Evolutionary conservation across 2,329 filamentous ascomycete species (phyloP).

Genomic region (Aureobasidium lini): DNA sequence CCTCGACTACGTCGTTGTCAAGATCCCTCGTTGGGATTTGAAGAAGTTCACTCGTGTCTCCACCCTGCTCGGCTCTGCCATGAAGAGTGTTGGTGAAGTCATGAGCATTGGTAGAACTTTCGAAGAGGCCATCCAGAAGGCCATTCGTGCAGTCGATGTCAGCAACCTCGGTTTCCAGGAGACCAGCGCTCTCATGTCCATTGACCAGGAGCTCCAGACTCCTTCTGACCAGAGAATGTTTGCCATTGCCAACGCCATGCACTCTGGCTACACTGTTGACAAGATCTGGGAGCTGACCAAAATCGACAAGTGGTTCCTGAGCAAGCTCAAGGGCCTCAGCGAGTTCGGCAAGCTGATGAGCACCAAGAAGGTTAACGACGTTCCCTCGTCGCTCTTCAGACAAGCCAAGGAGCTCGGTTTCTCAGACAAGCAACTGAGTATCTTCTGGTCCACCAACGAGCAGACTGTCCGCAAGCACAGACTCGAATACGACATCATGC

Average conservation of each 20-base stretch:
- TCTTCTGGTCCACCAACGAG: constrained; percentile 92
- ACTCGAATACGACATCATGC: constrained; percentile 77
- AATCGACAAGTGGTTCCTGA: constrained; percentile 98
- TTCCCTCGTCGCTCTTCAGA: constrained; percentile 59
- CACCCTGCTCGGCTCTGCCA: constrained; percentile 89
- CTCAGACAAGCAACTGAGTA: constrained; percentile 85
- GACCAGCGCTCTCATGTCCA: constrained; percentile 82
- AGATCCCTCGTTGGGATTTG: constrained; percentile 97
- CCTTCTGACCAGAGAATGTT: constrained; percentile 96
- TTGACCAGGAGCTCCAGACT: constrained; percentile 92
- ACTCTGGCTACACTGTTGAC: constrained; percentile 83
- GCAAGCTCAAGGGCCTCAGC: constrained; percentile 81
- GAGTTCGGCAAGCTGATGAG: constrained; percentile 79
- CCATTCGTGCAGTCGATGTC: constrained; percentile 89
- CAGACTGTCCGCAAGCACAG: constrained; percentile 77
- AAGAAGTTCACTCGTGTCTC: constrained; percentile 99
- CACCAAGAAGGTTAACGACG: constrained; percentile 58
- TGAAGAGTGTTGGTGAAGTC: constrained; percentile 99
- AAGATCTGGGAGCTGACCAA: constrained; percentile 98
- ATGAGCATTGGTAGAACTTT: constrained; percentile 97
- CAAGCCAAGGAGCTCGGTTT: constrained; percentile 92
- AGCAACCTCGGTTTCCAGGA: constrained; percentile 93
- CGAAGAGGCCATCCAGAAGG: constrained; percentile 97
- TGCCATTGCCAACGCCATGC: constrained; percentile 96
- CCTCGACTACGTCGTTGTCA: constrained; percentile 95